phyloP scores from a whole-genome alignment of 2,329 filamentous ascomycete species.

The Escovopsis sp. region DNA sequence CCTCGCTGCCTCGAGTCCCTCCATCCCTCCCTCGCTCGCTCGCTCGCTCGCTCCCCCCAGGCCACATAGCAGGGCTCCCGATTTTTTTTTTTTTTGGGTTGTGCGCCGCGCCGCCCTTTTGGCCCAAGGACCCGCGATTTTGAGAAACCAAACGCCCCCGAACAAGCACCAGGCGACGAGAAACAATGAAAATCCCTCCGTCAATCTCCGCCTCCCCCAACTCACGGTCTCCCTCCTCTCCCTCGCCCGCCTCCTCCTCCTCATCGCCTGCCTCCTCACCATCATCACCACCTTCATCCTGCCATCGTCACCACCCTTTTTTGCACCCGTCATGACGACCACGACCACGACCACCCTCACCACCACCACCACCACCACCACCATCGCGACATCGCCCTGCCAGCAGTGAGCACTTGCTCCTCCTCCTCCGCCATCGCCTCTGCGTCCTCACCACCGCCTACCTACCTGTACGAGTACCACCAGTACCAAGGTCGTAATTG shows the following conservation, averaged over 20 bases:
- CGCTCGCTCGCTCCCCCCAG: no score
- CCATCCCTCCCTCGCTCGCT: no score
- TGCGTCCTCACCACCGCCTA: neutral
- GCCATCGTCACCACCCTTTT: conserved; percentile 1
- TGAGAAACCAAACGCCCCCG: conserved; percentile 23
- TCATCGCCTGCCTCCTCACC: no score
- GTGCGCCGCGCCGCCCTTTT: conserved; percentile 21
- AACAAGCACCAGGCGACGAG: conserved; percentile 12
- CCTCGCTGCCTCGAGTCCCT: no score
- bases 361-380: conserved; percentile 5
- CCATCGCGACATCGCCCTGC: neutral
- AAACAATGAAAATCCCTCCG: conserved; percentile 21
- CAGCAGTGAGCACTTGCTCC: conserved; percentile 1
- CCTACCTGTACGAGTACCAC: no score
- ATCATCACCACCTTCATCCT: no score
- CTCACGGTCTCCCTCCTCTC: conserved; percentile 9
- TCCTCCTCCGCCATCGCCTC: conserved; percentile 1
- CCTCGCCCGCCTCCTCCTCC: conserved; percentile 3
- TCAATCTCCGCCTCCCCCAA: conserved; percentile 13
- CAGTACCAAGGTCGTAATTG: no score
- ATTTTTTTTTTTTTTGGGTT: conserved; percentile 15
- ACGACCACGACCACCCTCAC: conserved; percentile 9
- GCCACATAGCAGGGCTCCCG: conserved; percentile 4
- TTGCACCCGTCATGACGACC: conserved; percentile 7
- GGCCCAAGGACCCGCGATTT: conserved; percentile 24